These are phyloP conservation scores for Gliomastix tumulicola DNA, from an alignment of 2,329 filamentous ascomycete species.

Conservation along the genomic window DNA sequence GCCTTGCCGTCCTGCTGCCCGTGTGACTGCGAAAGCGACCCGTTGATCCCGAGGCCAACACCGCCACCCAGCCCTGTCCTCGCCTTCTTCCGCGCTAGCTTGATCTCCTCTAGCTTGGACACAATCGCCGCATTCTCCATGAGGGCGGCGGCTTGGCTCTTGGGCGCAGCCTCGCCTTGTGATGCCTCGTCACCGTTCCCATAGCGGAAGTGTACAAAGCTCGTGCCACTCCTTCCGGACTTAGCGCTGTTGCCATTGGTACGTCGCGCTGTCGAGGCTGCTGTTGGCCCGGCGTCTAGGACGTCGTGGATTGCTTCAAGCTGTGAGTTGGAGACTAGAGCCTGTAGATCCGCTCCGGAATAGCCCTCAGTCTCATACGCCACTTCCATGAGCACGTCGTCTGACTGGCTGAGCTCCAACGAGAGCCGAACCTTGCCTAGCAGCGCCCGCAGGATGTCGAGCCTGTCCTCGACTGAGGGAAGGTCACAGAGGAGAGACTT, in stretches of 20 bases:
- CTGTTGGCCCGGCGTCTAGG: conserved; percentile 52
- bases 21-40: no score
- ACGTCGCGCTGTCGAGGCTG: conserved; percentile 17
- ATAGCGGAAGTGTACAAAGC: conserved; percentile 80
- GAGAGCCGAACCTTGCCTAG: conserved; percentile 72
- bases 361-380: conserved; percentile 80
- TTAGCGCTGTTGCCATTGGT: conserved; percentile 22
- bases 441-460: conserved; percentile 85
- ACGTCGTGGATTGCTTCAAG: conserved; percentile 95
- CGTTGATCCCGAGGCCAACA: no score
- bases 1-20: conserved; percentile 14
- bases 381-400: conserved; percentile 60
- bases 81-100: conserved; percentile 52
- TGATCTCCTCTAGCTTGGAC: conserved; percentile 76
- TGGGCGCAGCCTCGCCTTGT: conserved; percentile 37
- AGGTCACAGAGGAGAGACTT: conserved; percentile 91
- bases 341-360: conserved; percentile 90
- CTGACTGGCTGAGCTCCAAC: conserved; percentile 51
- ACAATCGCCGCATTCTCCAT: conserved; percentile 73
- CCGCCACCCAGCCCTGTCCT: conserved; percentile 17
- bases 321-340: conserved; percentile 91
- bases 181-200: conserved; percentile 37
- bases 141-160: conserved; percentile 47
- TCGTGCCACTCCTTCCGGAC: conserved; percentile 17
- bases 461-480: conserved; percentile 69